These are phyloP conservation scores for Aechmea fasciata DNA, from an alignment of 176 grass and related monocot species.

Conservation along the genomic window DNA sequence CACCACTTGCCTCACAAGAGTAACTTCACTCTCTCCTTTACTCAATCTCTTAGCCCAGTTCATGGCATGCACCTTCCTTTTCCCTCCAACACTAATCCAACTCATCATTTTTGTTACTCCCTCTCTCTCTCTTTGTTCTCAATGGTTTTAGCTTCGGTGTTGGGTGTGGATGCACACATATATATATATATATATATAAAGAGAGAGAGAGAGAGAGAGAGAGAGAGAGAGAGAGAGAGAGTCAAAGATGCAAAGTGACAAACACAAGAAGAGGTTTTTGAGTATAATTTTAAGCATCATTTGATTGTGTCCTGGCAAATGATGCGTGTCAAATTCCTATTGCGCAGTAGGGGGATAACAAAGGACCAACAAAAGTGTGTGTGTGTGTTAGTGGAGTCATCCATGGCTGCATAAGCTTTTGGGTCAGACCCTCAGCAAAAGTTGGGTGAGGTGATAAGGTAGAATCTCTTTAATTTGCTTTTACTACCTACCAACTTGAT, in stretches of 20 bases:
- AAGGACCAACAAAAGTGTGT: not conserved
- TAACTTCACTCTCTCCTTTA: not conserved
- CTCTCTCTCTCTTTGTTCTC: not conserved
- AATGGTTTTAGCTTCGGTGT: not conserved
- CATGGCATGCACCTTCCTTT: not conserved
- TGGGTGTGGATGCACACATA: not conserved
- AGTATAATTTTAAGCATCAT: too few relatives aligned
- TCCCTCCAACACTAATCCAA: not conserved
- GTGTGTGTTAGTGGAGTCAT: not conserved
- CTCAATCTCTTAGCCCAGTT: not conserved
- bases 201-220: too few relatives aligned
- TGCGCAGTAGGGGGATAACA: too few relatives aligned
- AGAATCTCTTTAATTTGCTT: not conserved
- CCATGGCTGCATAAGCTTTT: not conserved
- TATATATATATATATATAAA: too few relatives aligned
- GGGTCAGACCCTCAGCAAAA: not conserved
- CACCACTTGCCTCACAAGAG: constrained; percentile 9
- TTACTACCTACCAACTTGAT: too few relatives aligned
- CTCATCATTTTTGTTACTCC: not conserved
- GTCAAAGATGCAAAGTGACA: too few relatives aligned
- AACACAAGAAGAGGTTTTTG: too few relatives aligned
- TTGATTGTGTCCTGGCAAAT: too few relatives aligned
- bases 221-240: not conserved
- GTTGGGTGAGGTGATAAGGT: not conserved
- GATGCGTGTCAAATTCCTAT: too few relatives aligned